Evolutionary conservation across 768 basidiomycete species (phyloP).

Genomic region (Boletales sp.): DNA sequence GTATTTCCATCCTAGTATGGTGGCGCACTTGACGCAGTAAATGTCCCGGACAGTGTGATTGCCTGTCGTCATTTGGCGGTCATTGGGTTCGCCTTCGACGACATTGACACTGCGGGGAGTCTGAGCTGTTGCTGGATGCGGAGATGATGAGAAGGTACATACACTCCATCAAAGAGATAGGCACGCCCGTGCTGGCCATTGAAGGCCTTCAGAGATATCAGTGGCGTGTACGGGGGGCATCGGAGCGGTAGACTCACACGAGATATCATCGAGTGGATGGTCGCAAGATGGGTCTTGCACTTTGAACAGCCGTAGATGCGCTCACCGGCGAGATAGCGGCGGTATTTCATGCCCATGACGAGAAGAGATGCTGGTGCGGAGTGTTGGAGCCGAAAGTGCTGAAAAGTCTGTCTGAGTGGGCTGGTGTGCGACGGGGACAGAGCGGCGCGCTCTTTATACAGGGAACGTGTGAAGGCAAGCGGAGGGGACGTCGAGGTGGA

Average conservation of each 20-base stretch:
- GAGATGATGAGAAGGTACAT: constrained; percentile 34
- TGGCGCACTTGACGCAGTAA: constrained; percentile 86
- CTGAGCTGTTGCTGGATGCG: constrained; percentile 5
- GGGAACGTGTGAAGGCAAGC: constrained; percentile 27
- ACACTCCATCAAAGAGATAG: constrained; percentile 93
- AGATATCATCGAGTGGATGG: constrained; percentile 87
- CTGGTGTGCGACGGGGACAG: background rate
- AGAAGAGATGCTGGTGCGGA: background rate
- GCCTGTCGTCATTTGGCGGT: constrained; percentile 95
- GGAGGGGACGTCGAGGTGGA: constrained; percentile 5
- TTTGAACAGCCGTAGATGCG: constrained; percentile 85
- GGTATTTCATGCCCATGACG: constrained; percentile 86
- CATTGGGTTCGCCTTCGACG: constrained; percentile 82
- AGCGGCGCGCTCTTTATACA: constrained; percentile 24
- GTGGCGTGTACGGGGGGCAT: constrained; percentile 2
- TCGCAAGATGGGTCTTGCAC: constrained; percentile 89
- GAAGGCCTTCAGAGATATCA: constrained; percentile 66
- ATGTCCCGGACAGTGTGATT: constrained; percentile 96
- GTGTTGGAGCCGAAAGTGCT: background rate
- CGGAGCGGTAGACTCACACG: constrained; percentile 48
- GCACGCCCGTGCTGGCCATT: constrained; percentile 96
- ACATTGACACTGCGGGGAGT: constrained; percentile 73
- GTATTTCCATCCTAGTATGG: constrained; percentile 96
- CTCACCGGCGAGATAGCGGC: constrained; percentile 79
- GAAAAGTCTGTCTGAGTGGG: constrained; percentile 4